A percentile compares a stretch with the other conserved stretches of the same genome.
Conservation (phyloP, 805 yeast species). For the Ogataea methanolica region DNA sequence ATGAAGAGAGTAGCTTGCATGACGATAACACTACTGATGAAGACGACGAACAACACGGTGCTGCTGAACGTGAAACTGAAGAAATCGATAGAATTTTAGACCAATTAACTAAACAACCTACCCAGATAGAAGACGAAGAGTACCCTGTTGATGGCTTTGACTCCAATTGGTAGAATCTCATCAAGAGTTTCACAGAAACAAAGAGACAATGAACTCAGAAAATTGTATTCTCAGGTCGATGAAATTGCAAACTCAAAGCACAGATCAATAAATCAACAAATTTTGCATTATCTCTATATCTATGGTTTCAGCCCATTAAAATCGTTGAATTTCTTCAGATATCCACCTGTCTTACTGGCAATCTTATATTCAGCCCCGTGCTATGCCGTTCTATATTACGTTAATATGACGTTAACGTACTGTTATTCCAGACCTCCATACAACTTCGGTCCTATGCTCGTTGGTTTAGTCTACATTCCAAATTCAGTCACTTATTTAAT, state of each 20-base stretch:
- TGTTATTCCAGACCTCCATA: constrained; percentile 63
- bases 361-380: constrained; percentile 65
- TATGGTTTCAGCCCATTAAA: constrained; percentile 56
- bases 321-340: constrained; percentile 53
- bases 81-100: constrained; percentile 32
- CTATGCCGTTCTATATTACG: constrained; percentile 65
- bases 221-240: constrained; percentile 19
- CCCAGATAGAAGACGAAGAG: constrained; percentile 16
- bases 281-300: constrained; percentile 36
- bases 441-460: constrained; percentile 56
- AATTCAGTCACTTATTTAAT: constrained; percentile 72
- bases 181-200: constrained; percentile 17
- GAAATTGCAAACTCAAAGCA: constrained; percentile 16
- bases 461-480: constrained; percentile 78
- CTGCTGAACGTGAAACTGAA: constrained; percentile 14
- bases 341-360: constrained; percentile 72
- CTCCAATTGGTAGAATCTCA: constrained; percentile 29
- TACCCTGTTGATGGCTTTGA: constrained; percentile 35
- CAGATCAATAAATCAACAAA: constrained; percentile 13
- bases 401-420: constrained; percentile 69
- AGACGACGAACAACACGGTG: constrained; percentile 8
- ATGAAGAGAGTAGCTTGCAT: constrained; percentile 11
- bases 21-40: constrained; percentile 4
- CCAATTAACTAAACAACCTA: constrained; percentile 27
- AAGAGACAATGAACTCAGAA: constrained; percentile 15